These are phyloP conservation scores for Phytopythium cucurbitacearum DNA, from an alignment of 352 stramenopile genomes.

Conservation along the genomic window DNA sequence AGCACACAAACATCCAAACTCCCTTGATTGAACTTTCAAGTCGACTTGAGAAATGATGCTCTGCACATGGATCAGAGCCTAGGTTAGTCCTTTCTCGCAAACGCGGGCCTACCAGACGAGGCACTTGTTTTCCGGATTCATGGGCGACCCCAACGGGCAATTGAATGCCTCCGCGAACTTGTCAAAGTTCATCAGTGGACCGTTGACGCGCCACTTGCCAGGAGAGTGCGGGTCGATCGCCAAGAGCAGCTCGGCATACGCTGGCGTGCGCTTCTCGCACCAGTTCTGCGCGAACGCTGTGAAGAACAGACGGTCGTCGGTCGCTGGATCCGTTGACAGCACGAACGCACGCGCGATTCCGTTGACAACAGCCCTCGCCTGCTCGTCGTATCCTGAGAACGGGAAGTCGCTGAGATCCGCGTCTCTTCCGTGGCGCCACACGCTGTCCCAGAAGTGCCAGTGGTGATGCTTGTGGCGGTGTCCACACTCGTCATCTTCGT, in stretches of 20 bases:
- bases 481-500: conserved; percentile 8
- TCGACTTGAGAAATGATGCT: too few species aligned
- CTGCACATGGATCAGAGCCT: too few species aligned
- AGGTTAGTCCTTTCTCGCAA: too few species aligned
- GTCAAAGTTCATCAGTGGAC: conserved; percentile 55
- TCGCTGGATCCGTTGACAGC: conserved; percentile 13
- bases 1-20: too few species aligned
- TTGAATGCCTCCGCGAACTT: conserved; percentile 66
- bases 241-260: conserved; percentile 40
- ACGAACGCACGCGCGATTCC: conserved; percentile 22
- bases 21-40: too few species aligned
- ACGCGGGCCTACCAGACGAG: conserved; percentile 49
- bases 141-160: conserved; percentile 46
- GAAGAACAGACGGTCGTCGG: conserved; percentile 62
- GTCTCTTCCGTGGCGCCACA: conserved; percentile 6
- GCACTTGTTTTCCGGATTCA: conserved; percentile 69
- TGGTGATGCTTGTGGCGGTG: neutral
- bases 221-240: conserved; percentile 56
- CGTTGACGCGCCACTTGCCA: conserved; percentile 62
- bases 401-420: conserved; percentile 10
- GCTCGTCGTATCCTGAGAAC: conserved; percentile 20
- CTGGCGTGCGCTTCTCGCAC: conserved; percentile 51
- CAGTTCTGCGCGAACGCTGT: conserved; percentile 60
- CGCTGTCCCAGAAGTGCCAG: too few species aligned
- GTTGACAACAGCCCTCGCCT: conserved; percentile 17